Evolutionary conservation across 106 monocot species (phyloP), one percentile per base, ranked within the genome.

Genomic region (Hemerocallis citrina): DNA sequence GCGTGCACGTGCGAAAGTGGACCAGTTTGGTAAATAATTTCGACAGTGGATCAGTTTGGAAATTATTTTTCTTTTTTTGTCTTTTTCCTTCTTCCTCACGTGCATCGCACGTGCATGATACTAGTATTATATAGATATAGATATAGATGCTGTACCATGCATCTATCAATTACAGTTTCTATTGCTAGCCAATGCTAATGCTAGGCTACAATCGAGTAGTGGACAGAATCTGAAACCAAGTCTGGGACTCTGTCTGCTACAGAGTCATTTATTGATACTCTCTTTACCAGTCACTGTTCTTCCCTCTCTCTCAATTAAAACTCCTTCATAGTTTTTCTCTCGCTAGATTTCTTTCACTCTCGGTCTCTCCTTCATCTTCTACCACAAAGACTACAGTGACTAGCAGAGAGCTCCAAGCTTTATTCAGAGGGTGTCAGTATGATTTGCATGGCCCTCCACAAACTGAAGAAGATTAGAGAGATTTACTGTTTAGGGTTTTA

Each of bases 181-280:
- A 38, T 38, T 38, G 35, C 7, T 17, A 35, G 34, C 5, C 19
- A 35, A 20, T 19, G 1, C 44, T 50, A 52, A 34, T 59, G 61
- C 59, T 50, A 38, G 29, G 2, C 45, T 49, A 22, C 35, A 30
- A 31, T 3, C 54, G 1, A 7, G 25, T 25, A 61, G 42, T 54
- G 37, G 44, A 52, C 52, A 51, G 63, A 51, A 39, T 51, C 55
- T 72, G 51, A 40, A 27, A 12, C 20, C 37, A 20, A 71, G 52
- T 50, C 54, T 39, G 25, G 1, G 14, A 17, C 51, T 46, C 36
- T 55, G 63, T 65, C 45, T 49, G 61, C 62, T 61, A 62, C 55
- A 45, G 60, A 48, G 35, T 24, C 61, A 46, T 60, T 69, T 34
- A 37, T 60, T 50, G 5, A 31, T 17, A n/a, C 25, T 31, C 47